Evolutionary conservation across 2,329 filamentous ascomycete genomes (phyloP).

Genomic region (Pleoardoris graminearum): DNA sequence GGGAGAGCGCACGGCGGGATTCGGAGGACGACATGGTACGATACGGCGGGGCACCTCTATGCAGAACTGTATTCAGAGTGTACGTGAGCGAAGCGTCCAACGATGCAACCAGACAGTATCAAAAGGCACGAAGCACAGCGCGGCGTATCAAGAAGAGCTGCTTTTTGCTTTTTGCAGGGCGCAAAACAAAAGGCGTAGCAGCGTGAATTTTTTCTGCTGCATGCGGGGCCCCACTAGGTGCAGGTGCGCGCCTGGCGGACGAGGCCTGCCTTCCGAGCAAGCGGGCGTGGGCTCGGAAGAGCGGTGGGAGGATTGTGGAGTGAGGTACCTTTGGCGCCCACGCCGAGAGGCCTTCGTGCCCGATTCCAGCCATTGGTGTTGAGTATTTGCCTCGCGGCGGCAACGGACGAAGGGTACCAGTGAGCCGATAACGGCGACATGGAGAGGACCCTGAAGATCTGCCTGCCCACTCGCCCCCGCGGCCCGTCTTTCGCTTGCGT

Average conservation of each 20-base stretch:
- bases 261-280: not conserved
- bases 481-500: slow-evolving; percentile 16
- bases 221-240: slow-evolving; percentile 6
- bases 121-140: slow-evolving; percentile 10
- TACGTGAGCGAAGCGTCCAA: slow-evolving; percentile 14
- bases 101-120: slow-evolving; percentile 7
- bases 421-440: slow-evolving; percentile 43
- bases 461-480: slow-evolving; percentile 29
- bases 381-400: slow-evolving; percentile 19
- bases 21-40: slow-evolving; percentile 53
- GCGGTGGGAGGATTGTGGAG: slow-evolving; percentile 18
- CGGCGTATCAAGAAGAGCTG: slow-evolving; percentile 11
- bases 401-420: slow-evolving; percentile 21
- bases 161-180: not conserved
- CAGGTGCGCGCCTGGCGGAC: not conserved
- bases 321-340: slow-evolving; percentile 33
- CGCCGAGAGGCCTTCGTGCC: slow-evolving; percentile 11
- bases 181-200: slow-evolving; percentile 1
- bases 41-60: slow-evolving; percentile 9
- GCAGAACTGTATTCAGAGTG: slow-evolving; percentile 6
- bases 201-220: slow-evolving; percentile 5
- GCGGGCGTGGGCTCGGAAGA: slow-evolving; percentile 7
- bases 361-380: slow-evolving; percentile 20
- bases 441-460: slow-evolving; percentile 19
- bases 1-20: slow-evolving; percentile 59